Evolutionary conservation across 2,329 filamentous ascomycete genomes (phyloP), one percentile per base, ranked within the genome.

Genomic region (Epichloe amarillans): DNA sequence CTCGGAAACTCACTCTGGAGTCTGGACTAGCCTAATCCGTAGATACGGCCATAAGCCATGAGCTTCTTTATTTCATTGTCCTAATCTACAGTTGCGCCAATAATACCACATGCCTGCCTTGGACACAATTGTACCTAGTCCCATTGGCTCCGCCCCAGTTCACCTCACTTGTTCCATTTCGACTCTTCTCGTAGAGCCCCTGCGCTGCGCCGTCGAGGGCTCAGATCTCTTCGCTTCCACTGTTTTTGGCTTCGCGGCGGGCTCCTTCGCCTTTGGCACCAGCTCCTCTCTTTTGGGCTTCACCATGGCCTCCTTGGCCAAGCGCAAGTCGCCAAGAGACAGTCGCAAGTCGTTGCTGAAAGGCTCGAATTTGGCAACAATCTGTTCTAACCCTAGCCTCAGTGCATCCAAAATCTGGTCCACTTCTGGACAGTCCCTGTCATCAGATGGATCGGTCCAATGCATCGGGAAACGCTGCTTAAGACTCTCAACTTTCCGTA

Each of bases 371-470:
- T 76, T 80, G 11, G 69, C 64, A 37, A 96, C 59, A 4, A 96
- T 71, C 51, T 80, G 76, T 41, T 71, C 70, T 44, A 96, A 69
- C 0, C 82, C 82, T 3, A 69, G 71, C 62, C 79, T 84, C 57
- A 96, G 63, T 15, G 79, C 77, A 15, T 74, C 69, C 43, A 88
- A 57, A 11, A 95, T 73, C 40, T 79, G 72, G 19, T 90, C 80
- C n/a, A 94, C 82, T 58, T 91, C 86, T 0, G 74, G 71, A 30
- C 72, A 72, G 42, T 78, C 70, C 50, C 71, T 74, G 37, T 62
- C 64, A 23, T 79, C 77, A 17, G 77, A 72, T 3, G 85, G 69
- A 63, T 95, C 89, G 1, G 86, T 90, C 88, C 88, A 94, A 65
- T 93, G 87, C 3, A 80, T 66, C 1, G 79, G 73, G 42, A 84